A percentile compares a stretch with the other conserved stretches of the same genome.
Evolutionary conservation across 139 green algal genomes (phyloP).

Genomic region (Desmodesmus armatus): DNA sequence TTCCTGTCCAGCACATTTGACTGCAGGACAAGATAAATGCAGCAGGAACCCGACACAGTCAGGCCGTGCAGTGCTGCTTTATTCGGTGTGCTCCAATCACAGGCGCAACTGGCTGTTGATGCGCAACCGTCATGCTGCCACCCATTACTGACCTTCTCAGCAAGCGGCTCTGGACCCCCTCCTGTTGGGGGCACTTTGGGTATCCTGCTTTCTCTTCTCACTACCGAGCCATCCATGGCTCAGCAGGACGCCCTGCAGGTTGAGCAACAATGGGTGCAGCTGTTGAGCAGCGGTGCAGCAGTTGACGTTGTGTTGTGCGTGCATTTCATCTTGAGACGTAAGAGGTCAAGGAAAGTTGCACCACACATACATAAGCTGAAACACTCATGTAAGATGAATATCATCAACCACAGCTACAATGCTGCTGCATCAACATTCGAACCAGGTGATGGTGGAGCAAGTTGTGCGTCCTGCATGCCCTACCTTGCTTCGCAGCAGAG

Average conservation of each 20-base stretch:
- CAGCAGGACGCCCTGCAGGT: neutral
- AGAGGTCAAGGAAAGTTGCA: neutral
- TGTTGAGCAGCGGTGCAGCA: neutral
- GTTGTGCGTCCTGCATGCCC: too few species aligned
- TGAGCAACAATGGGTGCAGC: neutral
- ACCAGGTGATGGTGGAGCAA: too few species aligned
- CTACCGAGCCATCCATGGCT: neutral
- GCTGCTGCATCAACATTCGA: too few species aligned
- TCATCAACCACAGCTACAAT: too few species aligned
- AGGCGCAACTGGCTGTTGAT: neutral
- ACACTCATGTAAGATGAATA: neutral
- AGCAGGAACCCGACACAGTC: neutral
- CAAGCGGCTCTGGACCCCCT: neutral
- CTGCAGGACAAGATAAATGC: neutral
- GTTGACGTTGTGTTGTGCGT: neutral
- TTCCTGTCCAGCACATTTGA: conserved; percentile 43
- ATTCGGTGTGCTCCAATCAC: neutral
- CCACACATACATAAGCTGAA: neutral
- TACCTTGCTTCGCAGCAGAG: too few species aligned
- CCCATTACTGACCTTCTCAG: conserved; percentile 29
- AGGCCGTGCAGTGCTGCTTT: neutral
- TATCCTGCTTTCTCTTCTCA: conserved; percentile 39
- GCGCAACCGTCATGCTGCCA: neutral
- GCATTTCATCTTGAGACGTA: neutral
- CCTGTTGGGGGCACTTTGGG: conserved; percentile 23